These are phyloP conservation scores for Picochlorum sp. DNA, from an alignment of 139 green algal genomes.

Conservation along the genomic window DNA sequence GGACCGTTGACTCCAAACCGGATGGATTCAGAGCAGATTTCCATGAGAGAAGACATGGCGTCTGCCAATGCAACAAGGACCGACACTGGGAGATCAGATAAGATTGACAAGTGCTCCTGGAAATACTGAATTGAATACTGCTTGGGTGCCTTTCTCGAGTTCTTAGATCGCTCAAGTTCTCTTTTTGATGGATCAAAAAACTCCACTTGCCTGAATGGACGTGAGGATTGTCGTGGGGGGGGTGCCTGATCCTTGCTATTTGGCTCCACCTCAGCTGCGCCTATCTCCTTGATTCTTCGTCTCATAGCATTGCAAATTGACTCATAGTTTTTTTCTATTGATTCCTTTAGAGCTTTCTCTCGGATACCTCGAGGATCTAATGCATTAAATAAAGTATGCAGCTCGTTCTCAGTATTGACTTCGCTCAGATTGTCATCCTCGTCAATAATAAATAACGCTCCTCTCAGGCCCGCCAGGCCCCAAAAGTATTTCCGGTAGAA, in stretches of 20 bases:
- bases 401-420: slow-evolving; percentile 5
- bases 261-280: background rate
- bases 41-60: background rate
- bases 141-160: background rate
- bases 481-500: slow-evolving; percentile 37
- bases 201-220: background rate
- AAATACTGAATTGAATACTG: background rate
- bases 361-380: slow-evolving; percentile 35
- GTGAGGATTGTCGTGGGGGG: background rate
- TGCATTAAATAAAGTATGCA: slow-evolving; percentile 23
- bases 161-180: background rate
- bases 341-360: slow-evolving; percentile 20
- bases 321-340: slow-evolving; percentile 1
- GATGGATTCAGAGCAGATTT: background rate
- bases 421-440: slow-evolving; percentile 10
- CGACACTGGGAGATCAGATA: background rate
- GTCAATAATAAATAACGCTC: slow-evolving; percentile 26
- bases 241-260: background rate
- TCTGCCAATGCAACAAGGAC: background rate
- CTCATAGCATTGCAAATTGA: background rate
- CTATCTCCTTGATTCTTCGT: background rate
- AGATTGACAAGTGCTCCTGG: background rate
- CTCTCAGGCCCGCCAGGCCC: slow-evolving; percentile 20
- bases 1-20: background rate
- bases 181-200: background rate